These are phyloP conservation scores for Aspergillus phoenicis DNA, from an alignment of 2,329 filamentous ascomycete genomes.

Conservation along the genomic window DNA sequence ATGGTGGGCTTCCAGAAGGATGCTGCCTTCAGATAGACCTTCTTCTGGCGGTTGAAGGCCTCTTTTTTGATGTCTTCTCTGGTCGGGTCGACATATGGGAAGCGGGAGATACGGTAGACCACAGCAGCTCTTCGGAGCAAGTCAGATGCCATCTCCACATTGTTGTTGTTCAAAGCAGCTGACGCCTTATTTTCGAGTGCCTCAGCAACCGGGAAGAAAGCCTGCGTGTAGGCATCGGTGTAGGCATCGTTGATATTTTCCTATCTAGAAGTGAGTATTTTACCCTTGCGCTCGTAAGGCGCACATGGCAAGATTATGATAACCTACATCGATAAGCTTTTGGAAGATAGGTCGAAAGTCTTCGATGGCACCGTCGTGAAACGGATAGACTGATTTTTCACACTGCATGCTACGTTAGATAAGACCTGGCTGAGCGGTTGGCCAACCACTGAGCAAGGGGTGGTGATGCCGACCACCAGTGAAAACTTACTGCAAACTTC, in stretches of 20 bases:
- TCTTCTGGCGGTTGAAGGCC: constrained; percentile 68
- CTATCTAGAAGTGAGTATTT: constrained; percentile 26
- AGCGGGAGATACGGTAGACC: constrained; percentile 72
- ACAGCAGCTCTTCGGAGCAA: constrained; percentile 71
- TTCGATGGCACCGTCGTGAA: constrained; percentile 69
- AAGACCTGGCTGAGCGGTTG: neutral
- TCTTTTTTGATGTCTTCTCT: constrained; percentile 54
- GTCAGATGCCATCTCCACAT: constrained; percentile 58
- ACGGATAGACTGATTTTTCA: constrained; percentile 67
- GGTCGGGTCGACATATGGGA: constrained; percentile 54
- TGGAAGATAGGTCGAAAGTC: constrained; percentile 72
- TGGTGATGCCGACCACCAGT: constrained; percentile 1
- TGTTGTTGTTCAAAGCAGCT: constrained; percentile 51
- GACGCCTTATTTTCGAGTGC: constrained; percentile 58
- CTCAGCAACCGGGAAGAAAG: constrained; percentile 64
- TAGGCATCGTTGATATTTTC: constrained; percentile 66
- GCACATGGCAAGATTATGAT: constrained; percentile 2
- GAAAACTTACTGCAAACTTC: constrained; percentile 61
- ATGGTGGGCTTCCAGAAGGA: constrained; percentile 60
- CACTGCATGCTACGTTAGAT: constrained; percentile 41
- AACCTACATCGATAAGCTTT: constrained; percentile 58
- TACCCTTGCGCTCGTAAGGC: neutral
- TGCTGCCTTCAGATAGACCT: constrained; percentile 62
- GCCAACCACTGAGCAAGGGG: neutral
- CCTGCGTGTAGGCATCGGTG: constrained; percentile 64